phyloP scores from a whole-genome alignment of 495 filamentous ascomycete species.

The Astrocystis sublimbata region DNA sequence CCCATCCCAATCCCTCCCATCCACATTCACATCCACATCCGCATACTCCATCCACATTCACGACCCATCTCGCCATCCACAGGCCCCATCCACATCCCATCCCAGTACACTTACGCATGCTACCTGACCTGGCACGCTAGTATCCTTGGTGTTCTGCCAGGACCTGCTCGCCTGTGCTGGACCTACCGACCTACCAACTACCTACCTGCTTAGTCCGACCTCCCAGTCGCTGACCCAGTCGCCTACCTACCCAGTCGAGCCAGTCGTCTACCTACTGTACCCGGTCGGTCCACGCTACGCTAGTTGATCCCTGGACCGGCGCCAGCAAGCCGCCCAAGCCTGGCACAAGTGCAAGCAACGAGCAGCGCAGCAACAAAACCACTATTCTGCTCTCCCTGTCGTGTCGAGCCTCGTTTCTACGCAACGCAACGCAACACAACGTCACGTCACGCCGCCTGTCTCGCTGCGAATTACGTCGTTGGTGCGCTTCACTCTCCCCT shows the following conservation, averaged over 20 bases:
- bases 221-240: no score
- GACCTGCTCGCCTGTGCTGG: no score
- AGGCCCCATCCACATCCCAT: no score
- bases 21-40: neutral
- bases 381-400: conserved; percentile 15
- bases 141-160: conserved; percentile 7
- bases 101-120: neutral
- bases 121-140: conserved; percentile 8
- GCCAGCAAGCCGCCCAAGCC: conserved; percentile 17
- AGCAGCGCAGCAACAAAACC: conserved; percentile 22
- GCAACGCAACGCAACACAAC: conserved; percentile 17
- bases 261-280: neutral
- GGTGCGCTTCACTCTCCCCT: conserved; percentile 14
- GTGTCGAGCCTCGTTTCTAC: conserved; percentile 18
- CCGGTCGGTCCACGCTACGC: neutral
- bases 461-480: conserved; percentile 7
- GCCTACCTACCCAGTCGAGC: no score
- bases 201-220: neutral
- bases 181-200: neutral
- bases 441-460: neutral
- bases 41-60: no score
- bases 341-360: conserved; percentile 14
- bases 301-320: conserved; percentile 18
- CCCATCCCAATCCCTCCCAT: no score
- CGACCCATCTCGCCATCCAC: no score